These are phyloP conservation scores for Globisporangium camurandrum DNA, from an alignment of 352 stramenopile species.

Conservation along the genomic window DNA sequence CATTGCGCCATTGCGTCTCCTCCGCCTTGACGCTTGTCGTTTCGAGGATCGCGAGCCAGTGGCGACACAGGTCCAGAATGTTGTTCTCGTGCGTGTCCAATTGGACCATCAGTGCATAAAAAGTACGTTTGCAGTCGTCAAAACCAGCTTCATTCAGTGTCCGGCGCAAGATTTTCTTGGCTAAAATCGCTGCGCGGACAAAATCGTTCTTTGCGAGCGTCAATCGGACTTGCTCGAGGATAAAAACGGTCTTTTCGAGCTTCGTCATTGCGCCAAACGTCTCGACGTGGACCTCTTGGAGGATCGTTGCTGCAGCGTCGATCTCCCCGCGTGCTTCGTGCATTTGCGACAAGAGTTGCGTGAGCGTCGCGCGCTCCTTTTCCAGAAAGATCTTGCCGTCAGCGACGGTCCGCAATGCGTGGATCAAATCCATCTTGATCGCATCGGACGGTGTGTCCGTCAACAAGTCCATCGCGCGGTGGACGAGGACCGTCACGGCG, in stretches of 20 bases:
- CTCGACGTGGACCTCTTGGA: slow-evolving; percentile 98
- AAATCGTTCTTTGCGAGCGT: slow-evolving; percentile 97
- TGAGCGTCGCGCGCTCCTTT: slow-evolving; percentile 92
- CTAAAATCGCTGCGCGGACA: slow-evolving; percentile 93
- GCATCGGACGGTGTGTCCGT: slow-evolving; percentile 70
- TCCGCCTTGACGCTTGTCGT: slow-evolving; percentile 63
- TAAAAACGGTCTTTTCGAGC: slow-evolving; percentile 98
- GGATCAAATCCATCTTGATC: slow-evolving; percentile 90
- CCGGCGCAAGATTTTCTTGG: slow-evolving; percentile 95
- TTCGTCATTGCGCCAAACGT: slow-evolving; percentile 98
- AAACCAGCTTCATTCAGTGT: slow-evolving; percentile 92
- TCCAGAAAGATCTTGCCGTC: slow-evolving; percentile 98
- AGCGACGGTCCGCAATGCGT: slow-evolving; percentile 89
- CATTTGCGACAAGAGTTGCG: slow-evolving; percentile 88
- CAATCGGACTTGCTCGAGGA: slow-evolving; percentile 96
- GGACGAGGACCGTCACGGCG: slow-evolving; percentile 79
- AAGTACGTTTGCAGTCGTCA: slow-evolving; percentile 95
- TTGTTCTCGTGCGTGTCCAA: slow-evolving; percentile 96
- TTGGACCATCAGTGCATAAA: slow-evolving; percentile 94
- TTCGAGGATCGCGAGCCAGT: slow-evolving; percentile 82
- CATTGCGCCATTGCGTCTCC: slow-evolving; percentile 62
- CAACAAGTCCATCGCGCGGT: slow-evolving; percentile 80
- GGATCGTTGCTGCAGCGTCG: slow-evolving; percentile 87
- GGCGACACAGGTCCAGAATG: slow-evolving; percentile 89
- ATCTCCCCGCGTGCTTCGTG: slow-evolving; percentile 92